Percentiles rank a stretch among this genome's conserved stretches.
phyloP scores from a whole-genome alignment of 257 asterid species.

The Solanum bulbocastanum region DNA sequence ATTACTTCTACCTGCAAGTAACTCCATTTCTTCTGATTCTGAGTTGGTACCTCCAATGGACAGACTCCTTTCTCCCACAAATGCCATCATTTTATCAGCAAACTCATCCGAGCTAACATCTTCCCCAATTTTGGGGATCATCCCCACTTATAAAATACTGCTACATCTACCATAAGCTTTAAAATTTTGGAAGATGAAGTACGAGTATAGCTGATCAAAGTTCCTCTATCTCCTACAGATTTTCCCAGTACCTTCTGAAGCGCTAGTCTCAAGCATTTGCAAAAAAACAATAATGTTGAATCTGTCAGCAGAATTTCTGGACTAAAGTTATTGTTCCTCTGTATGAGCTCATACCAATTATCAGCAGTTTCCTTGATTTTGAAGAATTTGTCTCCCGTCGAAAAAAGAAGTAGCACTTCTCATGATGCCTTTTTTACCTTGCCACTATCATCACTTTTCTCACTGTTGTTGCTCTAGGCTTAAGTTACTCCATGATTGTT shows the following conservation, averaged over 20 bases:
- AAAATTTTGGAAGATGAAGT: background rate
- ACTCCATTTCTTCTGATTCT: background rate
- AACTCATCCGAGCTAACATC: background rate
- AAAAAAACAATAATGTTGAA: background rate
- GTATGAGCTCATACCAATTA: background rate
- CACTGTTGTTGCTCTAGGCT: background rate
- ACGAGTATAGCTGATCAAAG: background rate
- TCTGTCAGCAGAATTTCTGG: background rate
- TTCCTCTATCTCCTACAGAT: background rate
- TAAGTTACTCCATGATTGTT: background rate
- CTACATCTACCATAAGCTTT: background rate
- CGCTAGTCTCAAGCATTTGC: background rate
- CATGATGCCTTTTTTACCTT: background rate
- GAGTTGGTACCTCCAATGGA: background rate
- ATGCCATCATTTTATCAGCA: background rate
- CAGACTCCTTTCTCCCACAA: background rate
- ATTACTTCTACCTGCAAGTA: background rate
- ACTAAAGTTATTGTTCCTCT: background rate
- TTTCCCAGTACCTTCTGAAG: background rate
- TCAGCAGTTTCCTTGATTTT: background rate
- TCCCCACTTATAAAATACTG: background rate
- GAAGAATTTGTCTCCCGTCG: background rate
- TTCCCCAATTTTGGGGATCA: background rate
- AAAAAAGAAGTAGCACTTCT: background rate
- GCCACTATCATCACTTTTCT: background rate